These are phyloP conservation scores for Madurella mycetomatis DNA, from an alignment of 2,329 filamentous ascomycete genomes.

Conservation along the genomic window DNA sequence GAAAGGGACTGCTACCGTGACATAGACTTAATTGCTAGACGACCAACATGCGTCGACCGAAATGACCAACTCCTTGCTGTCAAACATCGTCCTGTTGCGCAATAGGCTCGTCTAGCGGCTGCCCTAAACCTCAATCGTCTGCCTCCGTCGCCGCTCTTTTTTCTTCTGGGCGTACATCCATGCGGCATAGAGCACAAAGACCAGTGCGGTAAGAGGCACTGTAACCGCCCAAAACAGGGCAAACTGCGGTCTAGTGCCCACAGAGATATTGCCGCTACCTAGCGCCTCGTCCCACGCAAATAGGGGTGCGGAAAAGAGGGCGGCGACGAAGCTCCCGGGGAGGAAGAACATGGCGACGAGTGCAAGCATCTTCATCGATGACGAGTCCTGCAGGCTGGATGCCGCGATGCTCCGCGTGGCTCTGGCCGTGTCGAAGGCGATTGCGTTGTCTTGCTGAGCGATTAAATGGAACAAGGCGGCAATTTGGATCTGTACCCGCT, in stretches of 20 bases:
- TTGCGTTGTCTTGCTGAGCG: slow-evolving; percentile 35
- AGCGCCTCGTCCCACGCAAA: slow-evolving; percentile 18
- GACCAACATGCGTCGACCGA: neutral
- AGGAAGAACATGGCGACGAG: slow-evolving; percentile 42
- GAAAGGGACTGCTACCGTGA: neutral
- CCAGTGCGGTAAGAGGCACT: slow-evolving; percentile 35
- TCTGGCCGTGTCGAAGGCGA: slow-evolving; percentile 30
- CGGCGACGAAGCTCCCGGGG: slow-evolving; percentile 39
- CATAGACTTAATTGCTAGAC: neutral
- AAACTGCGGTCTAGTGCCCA: slow-evolving; percentile 35
- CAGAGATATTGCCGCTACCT: slow-evolving; percentile 24
- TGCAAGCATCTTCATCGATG: slow-evolving; percentile 41
- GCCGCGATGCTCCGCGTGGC: slow-evolving; percentile 32
- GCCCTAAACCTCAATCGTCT: too few relatives aligned
- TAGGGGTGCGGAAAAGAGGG: slow-evolving; percentile 33
- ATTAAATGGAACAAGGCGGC: slow-evolving; percentile 38
- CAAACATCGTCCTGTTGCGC: too few relatives aligned
- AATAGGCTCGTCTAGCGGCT: too few relatives aligned
- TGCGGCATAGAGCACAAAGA: slow-evolving; percentile 36
- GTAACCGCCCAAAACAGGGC: slow-evolving; percentile 39
- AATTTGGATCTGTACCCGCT: slow-evolving; percentile 38
- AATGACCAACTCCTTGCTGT: neutral
- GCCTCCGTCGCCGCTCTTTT: slow-evolving; percentile 7
- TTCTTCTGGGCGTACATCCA: slow-evolving; percentile 27
- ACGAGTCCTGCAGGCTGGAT: slow-evolving; percentile 38